Evolutionary conservation across 2,329 filamentous ascomycete genomes (phyloP).

Genomic region (Pestalotiopsis sp.): DNA sequence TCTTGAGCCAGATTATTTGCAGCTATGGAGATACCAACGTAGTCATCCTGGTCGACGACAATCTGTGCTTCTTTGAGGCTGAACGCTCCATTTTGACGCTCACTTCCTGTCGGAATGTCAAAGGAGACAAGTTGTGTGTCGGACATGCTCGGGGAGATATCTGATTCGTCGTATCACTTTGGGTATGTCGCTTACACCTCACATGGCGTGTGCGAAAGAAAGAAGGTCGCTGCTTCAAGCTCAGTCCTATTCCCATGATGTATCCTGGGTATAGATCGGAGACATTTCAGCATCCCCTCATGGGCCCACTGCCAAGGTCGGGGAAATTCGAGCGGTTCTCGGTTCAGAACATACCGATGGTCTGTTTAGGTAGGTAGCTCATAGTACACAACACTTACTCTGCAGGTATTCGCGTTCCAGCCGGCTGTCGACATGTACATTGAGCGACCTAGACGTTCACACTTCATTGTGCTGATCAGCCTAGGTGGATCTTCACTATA

Average conservation of each 20-base stretch:
- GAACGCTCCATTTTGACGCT: not conserved
- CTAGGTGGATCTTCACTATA: too few species aligned
- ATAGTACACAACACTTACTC: not conserved
- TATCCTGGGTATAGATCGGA: not conserved
- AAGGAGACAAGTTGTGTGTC: conserved; percentile 22
- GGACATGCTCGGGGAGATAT: not conserved
- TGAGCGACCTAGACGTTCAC: too few species aligned
- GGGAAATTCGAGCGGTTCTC: not conserved
- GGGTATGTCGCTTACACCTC: not conserved
- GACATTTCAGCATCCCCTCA: not conserved
- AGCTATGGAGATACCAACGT: conserved; percentile 24
- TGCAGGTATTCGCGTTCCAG: too few species aligned
- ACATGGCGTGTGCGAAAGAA: not conserved
- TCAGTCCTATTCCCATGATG: not conserved
- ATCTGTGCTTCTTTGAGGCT: conserved; percentile 3
- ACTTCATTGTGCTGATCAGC: too few species aligned
- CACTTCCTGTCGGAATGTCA: not conserved
- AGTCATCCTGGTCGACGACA: conserved; percentile 18
- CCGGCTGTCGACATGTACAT: too few species aligned
- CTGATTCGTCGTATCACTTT: not conserved
- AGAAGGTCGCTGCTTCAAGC: not conserved
- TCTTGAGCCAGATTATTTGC: conserved; percentile 25
- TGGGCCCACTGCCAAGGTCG: not conserved
- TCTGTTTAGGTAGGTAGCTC: not conserved
- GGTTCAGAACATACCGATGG: not conserved